Conservation (phyloP, 2,329 filamentous ascomycete species). For the Aspergillus niger region DNA sequence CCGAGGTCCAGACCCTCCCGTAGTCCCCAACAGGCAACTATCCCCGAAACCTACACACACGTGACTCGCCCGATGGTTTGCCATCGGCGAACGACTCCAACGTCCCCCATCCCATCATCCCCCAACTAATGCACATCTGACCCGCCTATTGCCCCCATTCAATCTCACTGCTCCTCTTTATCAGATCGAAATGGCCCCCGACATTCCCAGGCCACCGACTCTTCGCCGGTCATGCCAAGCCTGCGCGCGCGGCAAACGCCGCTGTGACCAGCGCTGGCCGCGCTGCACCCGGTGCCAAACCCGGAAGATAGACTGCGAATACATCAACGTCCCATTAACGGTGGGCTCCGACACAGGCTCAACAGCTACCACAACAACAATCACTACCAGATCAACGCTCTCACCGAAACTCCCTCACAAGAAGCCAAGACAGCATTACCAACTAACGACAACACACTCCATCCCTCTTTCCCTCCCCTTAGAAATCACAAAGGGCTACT, state of each 20-base stretch:
- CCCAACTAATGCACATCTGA: neutral
- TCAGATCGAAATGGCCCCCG: neutral
- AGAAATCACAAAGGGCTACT: slow-evolving; percentile 29
- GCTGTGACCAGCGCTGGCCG: slow-evolving; percentile 31
- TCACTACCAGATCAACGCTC: no score
- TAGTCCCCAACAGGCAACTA: neutral
- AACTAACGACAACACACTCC: neutral
- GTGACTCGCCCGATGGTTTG: neutral
- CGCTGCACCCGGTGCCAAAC: slow-evolving; percentile 28
- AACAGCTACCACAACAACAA: neutral
- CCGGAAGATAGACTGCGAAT: slow-evolving; percentile 26
- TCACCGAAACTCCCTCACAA: no score
- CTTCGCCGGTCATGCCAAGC: slow-evolving; percentile 32
- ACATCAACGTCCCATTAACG: slow-evolving; percentile 27
- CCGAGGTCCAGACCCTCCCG: neutral
- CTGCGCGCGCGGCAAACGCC: slow-evolving; percentile 30
- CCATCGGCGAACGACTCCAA: neutral
- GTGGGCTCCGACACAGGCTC: neutral
- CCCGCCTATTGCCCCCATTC: neutral
- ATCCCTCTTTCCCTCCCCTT: slow-evolving; percentile 18
- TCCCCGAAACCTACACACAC: neutral
- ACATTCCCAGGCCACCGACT: slow-evolving; percentile 10
- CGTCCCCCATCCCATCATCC: neutral
- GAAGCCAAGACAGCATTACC: no score
- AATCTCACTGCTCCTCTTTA: no score